Evolutionary conservation across 1,284 basidiomycete genomes (phyloP).

Genomic region (Sphaerobolus stellatus): DNA sequence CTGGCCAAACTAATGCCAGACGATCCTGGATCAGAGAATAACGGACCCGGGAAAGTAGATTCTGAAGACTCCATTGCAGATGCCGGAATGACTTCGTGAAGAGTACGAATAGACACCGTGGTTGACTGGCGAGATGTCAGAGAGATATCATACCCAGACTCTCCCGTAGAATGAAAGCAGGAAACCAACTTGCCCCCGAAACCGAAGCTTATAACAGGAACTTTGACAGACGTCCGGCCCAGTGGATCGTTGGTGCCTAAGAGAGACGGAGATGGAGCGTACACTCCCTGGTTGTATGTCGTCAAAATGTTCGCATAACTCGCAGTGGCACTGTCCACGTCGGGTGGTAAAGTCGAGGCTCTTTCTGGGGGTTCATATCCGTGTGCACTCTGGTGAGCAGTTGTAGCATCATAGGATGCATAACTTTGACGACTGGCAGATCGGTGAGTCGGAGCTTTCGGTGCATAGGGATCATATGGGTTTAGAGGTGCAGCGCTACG

Average conservation of each 20-base stretch:
- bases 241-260: conserved; percentile 82
- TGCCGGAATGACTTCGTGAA: conserved; percentile 70
- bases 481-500: background rate
- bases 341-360: background rate
- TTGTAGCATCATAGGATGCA: conserved; percentile 22
- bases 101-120: conserved; percentile 63
- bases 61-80: conserved; percentile 59
- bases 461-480: conserved; percentile 9
- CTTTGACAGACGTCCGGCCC: conserved; percentile 67
- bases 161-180: conserved; percentile 76
- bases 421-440: conserved; percentile 25
- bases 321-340: background rate
- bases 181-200: conserved; percentile 86
- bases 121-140: conserved; percentile 70
- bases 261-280: conserved; percentile 74
- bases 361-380: too few relatives aligned
- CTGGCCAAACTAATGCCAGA: conserved; percentile 59
- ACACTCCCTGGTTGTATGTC: conserved; percentile 49
- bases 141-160: conserved; percentile 74
- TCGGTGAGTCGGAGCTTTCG: background rate
- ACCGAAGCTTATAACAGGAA: conserved; percentile 84
- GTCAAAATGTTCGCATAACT: conserved; percentile 27
- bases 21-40: conserved; percentile 75
- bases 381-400: too few relatives aligned
- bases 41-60: conserved; percentile 77